phyloP scores from a whole-genome alignment of 768 basidiomycete species.

The Mycena filopes region DNA sequence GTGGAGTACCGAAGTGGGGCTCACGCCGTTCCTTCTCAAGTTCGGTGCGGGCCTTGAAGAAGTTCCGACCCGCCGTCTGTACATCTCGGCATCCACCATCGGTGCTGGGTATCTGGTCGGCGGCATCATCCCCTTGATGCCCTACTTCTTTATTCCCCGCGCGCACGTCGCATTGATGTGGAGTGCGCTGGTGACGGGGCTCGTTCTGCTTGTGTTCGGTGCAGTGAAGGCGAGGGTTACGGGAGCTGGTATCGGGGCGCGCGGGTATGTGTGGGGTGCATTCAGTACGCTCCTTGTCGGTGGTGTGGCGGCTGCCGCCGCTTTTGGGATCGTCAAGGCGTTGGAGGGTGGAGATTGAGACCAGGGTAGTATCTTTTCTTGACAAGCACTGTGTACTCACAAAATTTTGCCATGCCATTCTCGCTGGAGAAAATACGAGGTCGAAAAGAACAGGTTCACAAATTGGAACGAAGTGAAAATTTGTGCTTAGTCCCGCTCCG shows the following conservation, averaged over 20 bases:
- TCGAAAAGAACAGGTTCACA: too few relatives aligned
- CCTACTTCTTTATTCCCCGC: constrained; percentile 87
- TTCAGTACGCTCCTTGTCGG: constrained; percentile 90
- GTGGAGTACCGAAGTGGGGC: constrained; percentile 83
- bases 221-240: constrained; percentile 90
- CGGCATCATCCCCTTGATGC: constrained; percentile 91
- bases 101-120: constrained; percentile 94
- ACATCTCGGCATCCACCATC: constrained; percentile 93
- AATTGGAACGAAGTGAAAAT: too few relatives aligned
- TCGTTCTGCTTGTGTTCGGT: constrained; percentile 91
- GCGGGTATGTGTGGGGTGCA: constrained; percentile 89
- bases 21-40: constrained; percentile 94
- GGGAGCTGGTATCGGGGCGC: constrained; percentile 71
- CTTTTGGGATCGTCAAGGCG: constrained; percentile 63
- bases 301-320: constrained; percentile 83
- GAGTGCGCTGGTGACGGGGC: constrained; percentile 83
- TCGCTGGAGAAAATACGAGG: too few relatives aligned
- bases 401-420: too few relatives aligned
- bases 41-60: constrained; percentile 97
- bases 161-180: constrained; percentile 78
- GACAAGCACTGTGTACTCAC: too few relatives aligned
- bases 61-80: constrained; percentile 84
- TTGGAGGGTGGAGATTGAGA: constrained; percentile 47
- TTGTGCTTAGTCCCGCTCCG: too few relatives aligned
- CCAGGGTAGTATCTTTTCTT: too few relatives aligned